Evolutionary conservation across 371 early-diverging fungal species (phyloP).

Genomic region (Mucor lusitanicus): DNA sequence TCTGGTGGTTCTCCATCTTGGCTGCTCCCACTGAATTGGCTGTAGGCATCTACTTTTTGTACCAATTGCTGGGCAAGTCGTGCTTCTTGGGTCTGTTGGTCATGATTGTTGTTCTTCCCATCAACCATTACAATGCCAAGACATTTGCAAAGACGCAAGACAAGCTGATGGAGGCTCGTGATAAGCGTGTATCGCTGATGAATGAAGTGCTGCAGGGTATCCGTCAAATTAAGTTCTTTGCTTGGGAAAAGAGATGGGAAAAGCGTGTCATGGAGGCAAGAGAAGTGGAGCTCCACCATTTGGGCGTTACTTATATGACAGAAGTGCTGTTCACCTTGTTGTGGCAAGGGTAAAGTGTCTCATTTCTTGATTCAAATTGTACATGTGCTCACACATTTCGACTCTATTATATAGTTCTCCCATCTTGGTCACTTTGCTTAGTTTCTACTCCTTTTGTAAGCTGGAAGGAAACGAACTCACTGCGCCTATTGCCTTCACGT

Average conservation of each 20-base stretch:
- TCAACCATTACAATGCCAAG: constrained; percentile 57
- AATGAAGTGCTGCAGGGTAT: constrained; percentile 67
- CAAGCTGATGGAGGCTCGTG: constrained; percentile 54
- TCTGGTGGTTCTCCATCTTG: constrained; percentile 55
- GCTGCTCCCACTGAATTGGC: constrained; percentile 59
- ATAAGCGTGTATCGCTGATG: constrained; percentile 55
- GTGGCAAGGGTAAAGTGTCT: constrained; percentile 40
- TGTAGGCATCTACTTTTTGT: constrained; percentile 65
- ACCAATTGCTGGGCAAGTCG: constrained; percentile 64
- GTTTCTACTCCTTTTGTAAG: constrained; percentile 58
- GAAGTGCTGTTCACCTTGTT: constrained; percentile 32
- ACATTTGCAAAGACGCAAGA: constrained; percentile 54
- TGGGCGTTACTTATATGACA: constrained; percentile 38
- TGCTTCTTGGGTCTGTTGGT: constrained; percentile 69
- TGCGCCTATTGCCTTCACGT: constrained; percentile 61
- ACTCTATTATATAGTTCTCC: constrained; percentile 58
- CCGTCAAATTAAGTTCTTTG: constrained; percentile 73
- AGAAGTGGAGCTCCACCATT: constrained; percentile 50
- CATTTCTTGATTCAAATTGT: no score
- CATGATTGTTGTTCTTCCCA: constrained; percentile 53
- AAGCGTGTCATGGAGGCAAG: constrained; percentile 48
- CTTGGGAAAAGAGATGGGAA: constrained; percentile 57
- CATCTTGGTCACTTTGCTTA: constrained; percentile 50
- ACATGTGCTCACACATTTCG: no score
- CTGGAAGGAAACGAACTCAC: constrained; percentile 57